These are phyloP conservation scores for Teunomyces stri DNA, from an alignment of 805 yeast genomes.

Conservation along the genomic window DNA sequence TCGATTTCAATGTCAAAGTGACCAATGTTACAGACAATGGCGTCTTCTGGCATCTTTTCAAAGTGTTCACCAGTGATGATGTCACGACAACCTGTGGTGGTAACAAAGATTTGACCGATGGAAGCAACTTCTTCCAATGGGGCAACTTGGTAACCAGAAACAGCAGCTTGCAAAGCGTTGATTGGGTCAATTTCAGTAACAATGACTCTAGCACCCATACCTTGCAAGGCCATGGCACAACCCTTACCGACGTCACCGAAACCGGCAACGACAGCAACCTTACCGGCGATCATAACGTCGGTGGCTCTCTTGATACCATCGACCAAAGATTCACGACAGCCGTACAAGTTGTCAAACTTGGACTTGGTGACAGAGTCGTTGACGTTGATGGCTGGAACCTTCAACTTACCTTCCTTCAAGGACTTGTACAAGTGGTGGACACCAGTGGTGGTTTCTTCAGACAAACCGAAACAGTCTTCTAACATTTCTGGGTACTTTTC, in stretches of 20 bases:
- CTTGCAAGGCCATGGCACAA: constrained; percentile 97
- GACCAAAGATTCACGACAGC: constrained; percentile 97
- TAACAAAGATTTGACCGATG: constrained; percentile 94
- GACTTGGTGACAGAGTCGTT: constrained; percentile 99
- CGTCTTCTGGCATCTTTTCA: constrained; percentile 95
- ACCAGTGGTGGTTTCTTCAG: constrained; percentile 99
- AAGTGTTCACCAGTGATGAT: constrained; percentile 90
- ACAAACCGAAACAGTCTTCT: constrained; percentile 89
- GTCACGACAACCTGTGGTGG: constrained; percentile 99
- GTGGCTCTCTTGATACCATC: constrained; percentile 99
- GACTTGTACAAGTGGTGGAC: constrained; percentile 98
- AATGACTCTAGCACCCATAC: constrained; percentile 99
- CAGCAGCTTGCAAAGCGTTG: constrained; percentile 99
- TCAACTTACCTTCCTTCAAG: constrained; percentile 82
- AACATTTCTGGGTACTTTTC: constrained; percentile 97
- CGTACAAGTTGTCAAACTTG: constrained; percentile 98
- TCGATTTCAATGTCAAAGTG: constrained; percentile 99
- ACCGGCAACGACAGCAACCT: constrained; percentile 98
- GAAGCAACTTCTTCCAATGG: constrained; percentile 93
- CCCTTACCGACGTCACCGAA: constrained; percentile 99
- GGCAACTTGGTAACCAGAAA: constrained; percentile 95
- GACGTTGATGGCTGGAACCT: constrained; percentile 99
- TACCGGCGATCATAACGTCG: constrained; percentile 99
- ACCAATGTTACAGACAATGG: constrained; percentile 99
- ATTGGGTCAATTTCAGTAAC: constrained; percentile 98